A percentile compares a stretch with the other conserved stretches of the same genome.
Conservation (phyloP, 2,329 filamentous ascomycete genomes). For the Dactylonectria estremocensis region DNA sequence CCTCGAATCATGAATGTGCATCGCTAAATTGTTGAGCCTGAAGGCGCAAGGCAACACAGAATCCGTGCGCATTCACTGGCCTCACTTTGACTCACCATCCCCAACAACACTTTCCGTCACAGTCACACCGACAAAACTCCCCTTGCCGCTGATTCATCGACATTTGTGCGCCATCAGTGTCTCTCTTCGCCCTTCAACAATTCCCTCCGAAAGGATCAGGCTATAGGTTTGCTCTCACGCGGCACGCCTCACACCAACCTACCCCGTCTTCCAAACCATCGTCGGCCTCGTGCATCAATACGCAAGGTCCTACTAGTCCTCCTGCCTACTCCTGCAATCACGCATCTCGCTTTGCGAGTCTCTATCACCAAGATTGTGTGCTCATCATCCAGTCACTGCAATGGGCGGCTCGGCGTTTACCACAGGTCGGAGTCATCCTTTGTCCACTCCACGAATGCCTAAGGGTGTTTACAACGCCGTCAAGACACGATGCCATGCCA, state of each 20-base stretch:
- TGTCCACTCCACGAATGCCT: constrained; percentile 78
- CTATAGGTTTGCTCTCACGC: background rate
- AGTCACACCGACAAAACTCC: background rate
- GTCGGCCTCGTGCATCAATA: constrained; percentile 1
- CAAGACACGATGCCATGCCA: constrained; percentile 60
- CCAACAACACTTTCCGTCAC: background rate
- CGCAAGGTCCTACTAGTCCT: background rate
- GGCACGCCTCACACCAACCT: constrained; percentile 4
- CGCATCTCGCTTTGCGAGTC: background rate
- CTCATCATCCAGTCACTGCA: constrained; percentile 9
- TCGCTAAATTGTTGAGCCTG: background rate
- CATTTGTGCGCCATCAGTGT: background rate
- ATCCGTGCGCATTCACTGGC: background rate
- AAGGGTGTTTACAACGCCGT: constrained; percentile 69
- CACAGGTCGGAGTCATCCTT: constrained; percentile 56
- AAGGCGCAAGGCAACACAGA: background rate
- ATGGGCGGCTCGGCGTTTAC: constrained; percentile 80
- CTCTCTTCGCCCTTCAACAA: background rate
- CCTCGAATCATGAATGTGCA: background rate
- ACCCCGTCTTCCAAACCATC: background rate
- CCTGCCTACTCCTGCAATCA: background rate
- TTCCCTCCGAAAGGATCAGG: background rate
- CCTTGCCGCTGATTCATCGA: background rate
- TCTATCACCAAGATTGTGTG: background rate
- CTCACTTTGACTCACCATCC: constrained; percentile 5